phyloP scores from a whole-genome alignment of 768 basidiomycete species.

The Solioccasus polychromus region DNA sequence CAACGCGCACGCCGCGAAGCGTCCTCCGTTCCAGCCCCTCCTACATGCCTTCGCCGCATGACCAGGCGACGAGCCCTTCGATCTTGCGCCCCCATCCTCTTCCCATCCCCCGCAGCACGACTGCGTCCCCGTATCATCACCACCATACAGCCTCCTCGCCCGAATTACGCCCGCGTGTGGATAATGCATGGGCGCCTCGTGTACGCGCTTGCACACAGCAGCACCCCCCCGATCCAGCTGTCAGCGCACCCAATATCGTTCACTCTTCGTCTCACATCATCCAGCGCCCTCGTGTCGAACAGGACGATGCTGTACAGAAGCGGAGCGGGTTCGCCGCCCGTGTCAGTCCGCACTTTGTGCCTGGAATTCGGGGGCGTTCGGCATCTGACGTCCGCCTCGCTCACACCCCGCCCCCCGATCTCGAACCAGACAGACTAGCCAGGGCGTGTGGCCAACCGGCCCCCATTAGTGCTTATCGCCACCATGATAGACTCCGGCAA shows the following conservation, averaged over 20 bases:
- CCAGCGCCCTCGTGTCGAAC: constrained; percentile 12
- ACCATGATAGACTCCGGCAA: constrained; percentile 5
- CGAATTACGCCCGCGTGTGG: constrained; percentile 18
- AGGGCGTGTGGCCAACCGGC: constrained; percentile 27
- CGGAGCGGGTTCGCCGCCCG: constrained; percentile 17
- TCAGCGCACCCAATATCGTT: background rate
- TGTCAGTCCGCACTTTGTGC: constrained; percentile 8
- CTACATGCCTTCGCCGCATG: background rate
- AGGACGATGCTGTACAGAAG: constrained; percentile 3
- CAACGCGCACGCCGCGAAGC: constrained; percentile 10
- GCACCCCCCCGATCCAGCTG: constrained; percentile 3
- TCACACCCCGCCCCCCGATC: constrained; percentile 24
- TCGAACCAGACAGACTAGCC: constrained; percentile 28
- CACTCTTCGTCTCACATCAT: constrained; percentile 13
- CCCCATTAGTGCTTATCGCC: constrained; percentile 5
- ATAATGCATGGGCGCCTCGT: constrained; percentile 25
- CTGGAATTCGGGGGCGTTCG: constrained; percentile 18
- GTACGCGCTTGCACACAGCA: constrained; percentile 12
- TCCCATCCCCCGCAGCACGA: constrained; percentile 10
- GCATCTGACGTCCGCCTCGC: constrained; percentile 21
- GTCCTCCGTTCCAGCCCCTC: constrained; percentile 18
- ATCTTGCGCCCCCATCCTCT: constrained; percentile 2
- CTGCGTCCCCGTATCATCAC: constrained; percentile 11
- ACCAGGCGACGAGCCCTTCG: constrained; percentile 2
- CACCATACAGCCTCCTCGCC: constrained; percentile 26